These are phyloP conservation scores for Blastocystis sp. DNA, from an alignment of 352 stramenopile genomes.

Conservation along the genomic window DNA sequence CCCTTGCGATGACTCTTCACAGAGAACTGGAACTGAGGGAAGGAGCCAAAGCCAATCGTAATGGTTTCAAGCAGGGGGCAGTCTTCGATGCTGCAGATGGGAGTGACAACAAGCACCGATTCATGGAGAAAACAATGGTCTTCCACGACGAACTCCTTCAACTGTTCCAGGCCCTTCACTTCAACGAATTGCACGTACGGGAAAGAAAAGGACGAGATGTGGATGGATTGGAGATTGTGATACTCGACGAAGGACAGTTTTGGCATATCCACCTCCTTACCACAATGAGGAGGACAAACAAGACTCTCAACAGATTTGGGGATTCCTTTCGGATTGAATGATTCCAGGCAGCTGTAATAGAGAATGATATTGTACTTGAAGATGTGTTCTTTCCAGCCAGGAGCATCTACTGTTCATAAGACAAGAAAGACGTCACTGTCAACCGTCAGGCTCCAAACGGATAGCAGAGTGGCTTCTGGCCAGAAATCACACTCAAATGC, in stretches of 20 bases:
- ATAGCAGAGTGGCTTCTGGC: not conserved
- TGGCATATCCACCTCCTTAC: not conserved
- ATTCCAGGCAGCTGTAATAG: not conserved
- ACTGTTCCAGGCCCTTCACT: not conserved
- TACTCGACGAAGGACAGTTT: not conserved
- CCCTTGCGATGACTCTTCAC: too few species aligned
- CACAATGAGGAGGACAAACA: not conserved
- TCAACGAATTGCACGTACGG: not conserved
- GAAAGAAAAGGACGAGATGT: not conserved
- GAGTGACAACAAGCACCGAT: too few species aligned
- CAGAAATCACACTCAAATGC: not conserved
- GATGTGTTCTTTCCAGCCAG: not conserved
- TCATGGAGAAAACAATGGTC: not conserved
- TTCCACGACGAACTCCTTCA: not conserved
- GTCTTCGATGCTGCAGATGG: not conserved
- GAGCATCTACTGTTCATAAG: not conserved
- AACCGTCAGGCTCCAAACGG: not conserved
- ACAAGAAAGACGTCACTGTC: not conserved
- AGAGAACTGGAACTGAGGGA: too few species aligned
- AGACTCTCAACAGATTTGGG: not conserved
- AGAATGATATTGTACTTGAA: not conserved
- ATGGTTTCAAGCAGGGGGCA: not conserved
- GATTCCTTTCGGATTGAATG: not conserved
- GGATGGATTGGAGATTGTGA: not conserved
- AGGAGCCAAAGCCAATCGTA: not conserved